Conservation (phyloP, 306 rosid genomes). For the Begonia loranthoides region DNA sequence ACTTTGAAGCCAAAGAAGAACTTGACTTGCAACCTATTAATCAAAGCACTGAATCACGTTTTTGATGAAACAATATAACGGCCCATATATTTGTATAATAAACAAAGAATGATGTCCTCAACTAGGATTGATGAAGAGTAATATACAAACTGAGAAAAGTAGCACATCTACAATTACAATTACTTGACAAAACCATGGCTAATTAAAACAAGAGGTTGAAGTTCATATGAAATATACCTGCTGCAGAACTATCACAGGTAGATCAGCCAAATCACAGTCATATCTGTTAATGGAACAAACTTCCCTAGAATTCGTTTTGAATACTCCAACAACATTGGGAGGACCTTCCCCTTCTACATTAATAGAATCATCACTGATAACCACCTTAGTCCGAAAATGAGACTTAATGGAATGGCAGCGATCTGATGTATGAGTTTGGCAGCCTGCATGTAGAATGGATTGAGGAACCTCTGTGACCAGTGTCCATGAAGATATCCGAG, state of each 20-base stretch:
- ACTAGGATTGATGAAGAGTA: too few species aligned
- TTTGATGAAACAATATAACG: too few species aligned
- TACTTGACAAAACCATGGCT: too few species aligned
- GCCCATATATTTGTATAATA: too few species aligned
- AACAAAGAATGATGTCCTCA: too few species aligned
- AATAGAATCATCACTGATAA: slow-evolving; percentile 71
- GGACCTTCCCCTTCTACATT: slow-evolving; percentile 41
- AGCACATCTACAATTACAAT: too few species aligned
- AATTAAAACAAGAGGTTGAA: too few species aligned
- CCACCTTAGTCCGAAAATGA: slow-evolving; percentile 69
- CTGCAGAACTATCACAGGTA: slow-evolving; percentile 69
- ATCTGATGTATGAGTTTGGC: slow-evolving; percentile 21
- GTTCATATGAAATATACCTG: slow-evolving; percentile 40
- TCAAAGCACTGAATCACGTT: too few species aligned
- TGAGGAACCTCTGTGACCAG: slow-evolving; percentile 31
- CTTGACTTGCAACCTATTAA: slow-evolving; percentile 77
- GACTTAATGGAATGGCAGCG: slow-evolving; percentile 21
- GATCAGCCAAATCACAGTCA: slow-evolving; percentile 68
- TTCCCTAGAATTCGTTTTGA: slow-evolving; percentile 54
- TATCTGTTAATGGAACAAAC: slow-evolving; percentile 56
- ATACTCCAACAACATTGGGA: slow-evolving; percentile 60
- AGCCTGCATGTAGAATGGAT: neutral
- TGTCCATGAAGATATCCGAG: slow-evolving; percentile 81
- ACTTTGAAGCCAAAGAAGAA: slow-evolving; percentile 67
- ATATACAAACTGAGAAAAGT: too few species aligned